phyloP scores from a whole-genome alignment of 768 basidiomycete genomes.

The Boletus pseudopeckii region DNA sequence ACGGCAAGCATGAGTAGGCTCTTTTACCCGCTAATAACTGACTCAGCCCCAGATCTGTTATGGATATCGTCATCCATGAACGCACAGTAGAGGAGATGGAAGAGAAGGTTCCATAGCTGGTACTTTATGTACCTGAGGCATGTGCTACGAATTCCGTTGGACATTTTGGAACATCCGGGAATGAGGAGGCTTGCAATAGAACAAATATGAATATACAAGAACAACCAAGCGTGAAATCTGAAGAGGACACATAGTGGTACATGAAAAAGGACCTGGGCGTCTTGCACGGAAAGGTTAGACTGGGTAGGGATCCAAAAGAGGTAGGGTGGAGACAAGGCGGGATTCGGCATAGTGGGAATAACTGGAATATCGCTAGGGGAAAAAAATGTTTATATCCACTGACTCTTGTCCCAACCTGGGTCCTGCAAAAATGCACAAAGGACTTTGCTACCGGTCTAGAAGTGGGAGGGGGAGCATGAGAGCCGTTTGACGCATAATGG shows the following conservation, averaged over 20 bases:
- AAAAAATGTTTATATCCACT: conserved; percentile 59
- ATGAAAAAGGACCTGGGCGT: conserved; percentile 8
- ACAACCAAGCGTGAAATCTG: conserved; percentile 10
- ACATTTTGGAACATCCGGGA: background rate
- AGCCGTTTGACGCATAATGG: background rate
- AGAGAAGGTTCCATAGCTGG: conserved; percentile 8
- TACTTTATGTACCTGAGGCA: conserved; percentile 13
- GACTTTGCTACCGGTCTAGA: conserved; percentile 93
- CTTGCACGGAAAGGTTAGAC: conserved; percentile 5
- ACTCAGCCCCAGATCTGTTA: conserved; percentile 52
- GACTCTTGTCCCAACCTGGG: conserved; percentile 82
- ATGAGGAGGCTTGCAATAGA: conserved; percentile 8
- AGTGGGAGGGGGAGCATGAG: background rate
- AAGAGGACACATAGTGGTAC: conserved; percentile 20
- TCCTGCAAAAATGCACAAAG: conserved; percentile 93
- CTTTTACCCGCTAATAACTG: background rate
- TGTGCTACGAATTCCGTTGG: conserved; percentile 4
- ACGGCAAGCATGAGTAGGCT: conserved; percentile 42
- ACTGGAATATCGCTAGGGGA: background rate
- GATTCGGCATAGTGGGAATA: background rate
- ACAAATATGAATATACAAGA: conserved; percentile 24
- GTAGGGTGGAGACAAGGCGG: background rate
- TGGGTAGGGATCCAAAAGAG: background rate
- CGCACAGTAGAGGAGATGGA: conserved; percentile 7
- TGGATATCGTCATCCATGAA: conserved; percentile 75